phyloP scores from a whole-genome alignment of 345 rosid genomes.

The Dovyalis caffra region DNA sequence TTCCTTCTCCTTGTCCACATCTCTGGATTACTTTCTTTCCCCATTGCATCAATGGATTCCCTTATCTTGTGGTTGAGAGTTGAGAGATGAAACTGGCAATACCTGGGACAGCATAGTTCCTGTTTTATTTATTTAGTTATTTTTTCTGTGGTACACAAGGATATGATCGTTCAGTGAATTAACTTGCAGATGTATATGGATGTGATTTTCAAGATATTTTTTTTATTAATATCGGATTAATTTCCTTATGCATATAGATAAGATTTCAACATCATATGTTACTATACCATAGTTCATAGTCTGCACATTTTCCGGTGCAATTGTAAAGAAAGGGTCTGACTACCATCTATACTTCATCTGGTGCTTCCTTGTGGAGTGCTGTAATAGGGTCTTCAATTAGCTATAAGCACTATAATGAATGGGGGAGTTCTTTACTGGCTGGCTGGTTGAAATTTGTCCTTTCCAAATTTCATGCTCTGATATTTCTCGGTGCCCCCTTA shows the following conservation, averaged over 20 bases:
- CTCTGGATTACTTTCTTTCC: constrained; percentile 1
- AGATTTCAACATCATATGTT: background rate
- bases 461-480: background rate
- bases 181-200: background rate
- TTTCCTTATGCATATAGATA: no score
- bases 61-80: background rate
- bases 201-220: background rate
- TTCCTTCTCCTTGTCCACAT: background rate
- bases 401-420: background rate
- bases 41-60: background rate
- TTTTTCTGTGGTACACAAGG: background rate
- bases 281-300: background rate
- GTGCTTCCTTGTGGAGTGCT: background rate
- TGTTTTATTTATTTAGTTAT: no score
- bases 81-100: background rate
- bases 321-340: background rate
- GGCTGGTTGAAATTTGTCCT: background rate
- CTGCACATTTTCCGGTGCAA: background rate
- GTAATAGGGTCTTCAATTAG: background rate
- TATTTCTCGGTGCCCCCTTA: background rate
- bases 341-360: background rate
- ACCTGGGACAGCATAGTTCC: background rate
- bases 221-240: no score
- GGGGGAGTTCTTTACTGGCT: background rate
- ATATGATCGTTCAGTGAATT: background rate